phyloP scores from a whole-genome alignment of 2,329 filamentous ascomycete genomes.

The Pseudogymnoascus sp. region DNA sequence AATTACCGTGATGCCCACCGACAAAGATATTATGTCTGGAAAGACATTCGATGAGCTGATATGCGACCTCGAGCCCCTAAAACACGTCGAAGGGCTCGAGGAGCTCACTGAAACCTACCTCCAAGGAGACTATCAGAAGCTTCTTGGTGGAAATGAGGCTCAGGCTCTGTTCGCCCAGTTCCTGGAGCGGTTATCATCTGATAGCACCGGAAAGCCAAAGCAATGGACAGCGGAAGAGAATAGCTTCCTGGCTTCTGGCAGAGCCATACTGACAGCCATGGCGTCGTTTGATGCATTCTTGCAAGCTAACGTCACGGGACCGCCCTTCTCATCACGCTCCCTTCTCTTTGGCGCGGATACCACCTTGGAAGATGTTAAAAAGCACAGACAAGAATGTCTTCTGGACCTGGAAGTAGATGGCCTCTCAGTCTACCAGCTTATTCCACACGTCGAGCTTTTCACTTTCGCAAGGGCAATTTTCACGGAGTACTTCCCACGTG shows the following conservation, averaged over 20 bases:
- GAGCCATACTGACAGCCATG: slow-evolving; percentile 43
- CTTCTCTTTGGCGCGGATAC: slow-evolving; percentile 26
- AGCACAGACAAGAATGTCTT: slow-evolving; percentile 50
- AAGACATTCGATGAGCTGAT: slow-evolving; percentile 6
- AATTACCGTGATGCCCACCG: not conserved
- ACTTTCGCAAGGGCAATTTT: slow-evolving; percentile 57
- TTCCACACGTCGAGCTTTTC: slow-evolving; percentile 77
- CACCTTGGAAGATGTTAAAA: slow-evolving; percentile 34
- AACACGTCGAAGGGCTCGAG: not conserved
- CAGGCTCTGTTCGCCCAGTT: not conserved
- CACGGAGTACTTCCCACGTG: slow-evolving; percentile 26
- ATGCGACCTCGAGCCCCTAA: not conserved
- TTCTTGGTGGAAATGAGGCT: not conserved
- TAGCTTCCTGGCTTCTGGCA: slow-evolving; percentile 10
- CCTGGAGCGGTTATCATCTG: not conserved
- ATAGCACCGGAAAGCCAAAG: not conserved
- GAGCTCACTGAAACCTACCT: not conserved
- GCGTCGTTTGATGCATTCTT: slow-evolving; percentile 71
- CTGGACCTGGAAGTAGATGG: slow-evolving; percentile 69
- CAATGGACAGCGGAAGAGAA: slow-evolving; percentile 11
- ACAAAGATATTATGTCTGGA: not conserved
- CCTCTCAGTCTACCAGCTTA: slow-evolving; percentile 75
- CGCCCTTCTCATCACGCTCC: slow-evolving; percentile 48
- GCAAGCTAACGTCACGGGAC: slow-evolving; percentile 82
- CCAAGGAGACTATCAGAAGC: slow-evolving; percentile 1